Base-by-base conservation (phyloP, 108 stramenopile genomes). In the Parmales sp. region DNA sequence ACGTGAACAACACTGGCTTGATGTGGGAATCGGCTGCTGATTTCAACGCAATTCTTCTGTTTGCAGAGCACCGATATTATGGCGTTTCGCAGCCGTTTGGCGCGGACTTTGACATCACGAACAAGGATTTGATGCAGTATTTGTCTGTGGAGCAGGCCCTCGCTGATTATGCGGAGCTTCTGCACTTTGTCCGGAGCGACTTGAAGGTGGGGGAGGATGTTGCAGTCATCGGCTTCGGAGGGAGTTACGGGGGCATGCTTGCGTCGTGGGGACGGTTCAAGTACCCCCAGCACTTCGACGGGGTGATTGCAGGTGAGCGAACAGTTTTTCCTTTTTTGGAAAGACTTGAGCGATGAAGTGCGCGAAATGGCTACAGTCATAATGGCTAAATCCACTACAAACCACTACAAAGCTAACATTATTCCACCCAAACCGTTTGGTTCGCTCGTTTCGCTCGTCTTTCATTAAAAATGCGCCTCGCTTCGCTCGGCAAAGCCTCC, bases 201-300 rank as follows among this genome's bases (percentile, higher is more conserved):
- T 34, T 72, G 38, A 45, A 45, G 7, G 51, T 72, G 45, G 0
- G 36, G 16, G 49, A 67, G 31, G 41, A 22, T 13, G 41, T 73
- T 13, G 77, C 85, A 9, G 84, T 90, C 9, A 76, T 90, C 60
- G 82, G 69, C 16, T 94, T 90, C 80, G 95, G 95, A 25, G 95
- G 95, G 19, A 78, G 76, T 48, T 96, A 94, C 72, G 91, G 91
- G 13, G 95, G 95, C 25, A 96, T 93, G 93, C 80, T 96, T 26
- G 82, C 87, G 44, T 75, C 88, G 0, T 92, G 91, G 86, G 69
- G 86, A 38, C 82, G 95, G 18, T 75, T 90, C 67, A 86, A 88
- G 77, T 96, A 96, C 74, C 93, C 95, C 16, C 69, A 81, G 46
- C 54, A 79, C 37, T 77, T 88, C 2, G 77, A 73, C 41, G 95